Conservation (phyloP, 129 eudicot genomes). For the Chrysanthemum seticuspe region DNA sequence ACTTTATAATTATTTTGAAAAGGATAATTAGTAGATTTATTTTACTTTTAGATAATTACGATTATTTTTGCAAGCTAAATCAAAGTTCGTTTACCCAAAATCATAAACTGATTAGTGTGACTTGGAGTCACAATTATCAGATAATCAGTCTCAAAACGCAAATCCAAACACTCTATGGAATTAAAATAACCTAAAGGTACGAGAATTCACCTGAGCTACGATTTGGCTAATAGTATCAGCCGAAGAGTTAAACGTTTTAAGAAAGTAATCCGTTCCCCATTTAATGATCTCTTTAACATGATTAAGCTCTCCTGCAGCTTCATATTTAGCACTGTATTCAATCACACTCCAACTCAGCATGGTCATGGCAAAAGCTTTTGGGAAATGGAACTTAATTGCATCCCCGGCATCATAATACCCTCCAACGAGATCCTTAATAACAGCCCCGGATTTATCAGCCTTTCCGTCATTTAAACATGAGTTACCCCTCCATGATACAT, state of each 20-base stretch:
- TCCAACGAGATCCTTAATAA: conserved; percentile 66
- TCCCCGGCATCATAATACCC: conserved; percentile 98
- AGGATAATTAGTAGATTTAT: too few relatives aligned
- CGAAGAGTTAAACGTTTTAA: conserved; percentile 75
- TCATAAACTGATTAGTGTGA: neutral
- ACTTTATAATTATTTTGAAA: too few relatives aligned
- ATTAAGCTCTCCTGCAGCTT: conserved; percentile 87
- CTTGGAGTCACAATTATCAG: neutral
- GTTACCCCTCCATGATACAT: conserved; percentile 92
- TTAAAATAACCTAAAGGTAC: neutral
- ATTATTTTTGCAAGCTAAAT: neutral
- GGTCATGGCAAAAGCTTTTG: conserved; percentile 89
- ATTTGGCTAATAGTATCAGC: conserved; percentile 73
- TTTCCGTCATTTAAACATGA: conserved; percentile 77
- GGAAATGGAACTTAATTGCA: conserved; percentile 92
- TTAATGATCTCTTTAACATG: conserved; percentile 85
- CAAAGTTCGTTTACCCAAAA: neutral
- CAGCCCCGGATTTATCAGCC: conserved; percentile 44
- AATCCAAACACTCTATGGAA: neutral
- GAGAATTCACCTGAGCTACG: conserved; percentile 66
- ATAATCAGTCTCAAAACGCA: neutral
- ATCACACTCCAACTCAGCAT: conserved; percentile 99
- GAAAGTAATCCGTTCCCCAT: conserved; percentile 96
- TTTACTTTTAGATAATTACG: too few relatives aligned
- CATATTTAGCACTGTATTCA: conserved; percentile 85